Evolutionary conservation across 176 grass and related monocot species (phyloP).

Genomic region (Bothriochloa decipiens): DNA sequence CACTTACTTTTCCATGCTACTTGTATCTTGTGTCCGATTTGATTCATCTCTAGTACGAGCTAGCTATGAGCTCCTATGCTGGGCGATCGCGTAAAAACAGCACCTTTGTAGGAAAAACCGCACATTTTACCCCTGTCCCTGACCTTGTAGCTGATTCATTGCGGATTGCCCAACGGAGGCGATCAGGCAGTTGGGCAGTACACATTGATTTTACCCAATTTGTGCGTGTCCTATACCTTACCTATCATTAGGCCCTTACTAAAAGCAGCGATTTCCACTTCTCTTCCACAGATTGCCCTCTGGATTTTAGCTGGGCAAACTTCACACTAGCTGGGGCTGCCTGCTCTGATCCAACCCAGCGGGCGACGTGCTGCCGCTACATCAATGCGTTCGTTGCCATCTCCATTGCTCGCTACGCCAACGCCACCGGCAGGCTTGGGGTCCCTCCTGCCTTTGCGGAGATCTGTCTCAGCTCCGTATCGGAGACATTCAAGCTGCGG

Average conservation of each 20-base stretch:
- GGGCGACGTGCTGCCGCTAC: slow-evolving; percentile 78
- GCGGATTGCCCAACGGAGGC: not conserved
- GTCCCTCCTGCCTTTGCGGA: slow-evolving; percentile 84
- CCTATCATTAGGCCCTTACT: slow-evolving; percentile 22
- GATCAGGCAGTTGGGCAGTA: not conserved
- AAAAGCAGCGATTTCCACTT: slow-evolving; percentile 3
- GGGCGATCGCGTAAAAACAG: not conserved
- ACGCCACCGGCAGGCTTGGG: slow-evolving; percentile 77
- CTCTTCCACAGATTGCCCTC: slow-evolving; percentile 63
- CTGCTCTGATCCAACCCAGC: slow-evolving; percentile 71
- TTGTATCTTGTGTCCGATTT: not conserved
- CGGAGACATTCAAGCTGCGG: slow-evolving; percentile 65
- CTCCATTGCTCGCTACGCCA: slow-evolving; percentile 80
- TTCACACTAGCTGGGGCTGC: slow-evolving; percentile 63
- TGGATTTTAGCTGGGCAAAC: slow-evolving; percentile 95
- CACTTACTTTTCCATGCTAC: not conserved
- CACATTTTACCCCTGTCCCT: not conserved
- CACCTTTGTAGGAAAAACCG: not conserved
- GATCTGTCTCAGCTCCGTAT: slow-evolving; percentile 69
- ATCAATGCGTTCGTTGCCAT: slow-evolving; percentile 97
- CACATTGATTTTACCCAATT: slow-evolving; percentile 18
- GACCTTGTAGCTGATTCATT: not conserved
- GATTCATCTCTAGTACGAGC: not conserved
- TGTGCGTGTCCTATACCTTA: not conserved
- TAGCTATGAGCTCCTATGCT: not conserved